These are phyloP conservation scores for Vanderwaltozyma verrucispora DNA, from an alignment of 805 yeast species.

Conservation along the genomic window DNA sequence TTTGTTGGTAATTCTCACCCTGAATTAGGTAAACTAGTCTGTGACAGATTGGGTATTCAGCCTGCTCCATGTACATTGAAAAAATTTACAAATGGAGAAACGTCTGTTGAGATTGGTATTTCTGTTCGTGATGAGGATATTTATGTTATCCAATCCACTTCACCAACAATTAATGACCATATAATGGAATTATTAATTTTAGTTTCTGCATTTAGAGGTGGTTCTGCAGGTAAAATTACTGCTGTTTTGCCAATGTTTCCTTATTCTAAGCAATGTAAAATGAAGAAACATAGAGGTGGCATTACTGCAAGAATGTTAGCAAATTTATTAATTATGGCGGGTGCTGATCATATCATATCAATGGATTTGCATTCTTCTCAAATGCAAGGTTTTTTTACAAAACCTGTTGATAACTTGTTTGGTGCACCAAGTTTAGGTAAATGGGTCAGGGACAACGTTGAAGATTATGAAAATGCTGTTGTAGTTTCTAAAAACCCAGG, in stretches of 20 bases:
- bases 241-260: slow-evolving; percentile 98
- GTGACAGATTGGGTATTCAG: slow-evolving; percentile 82
- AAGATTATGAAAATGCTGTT: slow-evolving; percentile 78
- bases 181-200: slow-evolving; percentile 91
- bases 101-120: slow-evolving; percentile 89
- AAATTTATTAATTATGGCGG: slow-evolving; percentile 89
- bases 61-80: slow-evolving; percentile 88
- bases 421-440: slow-evolving; percentile 94
- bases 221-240: slow-evolving; percentile 91
- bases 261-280: slow-evolving; percentile 90
- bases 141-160: slow-evolving; percentile 83
- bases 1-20: slow-evolving; percentile 97
- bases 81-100: slow-evolving; percentile 95
- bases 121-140: slow-evolving; percentile 96
- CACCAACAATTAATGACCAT: slow-evolving; percentile 77
- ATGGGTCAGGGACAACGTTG: slow-evolving; percentile 88
- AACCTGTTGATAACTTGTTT: slow-evolving; percentile 91
- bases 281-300: slow-evolving; percentile 98
- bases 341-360: slow-evolving; percentile 96
- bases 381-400: slow-evolving; percentile 97
- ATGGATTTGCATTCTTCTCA: slow-evolving; percentile 96
- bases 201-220: slow-evolving; percentile 93
- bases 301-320: slow-evolving; percentile 98
- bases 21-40: slow-evolving; percentile 79
- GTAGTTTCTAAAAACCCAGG: slow-evolving; percentile 99